Percentiles rank a stretch among this genome's conserved stretches.
Evolutionary conservation across 805 yeast genomes (phyloP).

Genomic region (Ogataea ramenticola): DNA sequence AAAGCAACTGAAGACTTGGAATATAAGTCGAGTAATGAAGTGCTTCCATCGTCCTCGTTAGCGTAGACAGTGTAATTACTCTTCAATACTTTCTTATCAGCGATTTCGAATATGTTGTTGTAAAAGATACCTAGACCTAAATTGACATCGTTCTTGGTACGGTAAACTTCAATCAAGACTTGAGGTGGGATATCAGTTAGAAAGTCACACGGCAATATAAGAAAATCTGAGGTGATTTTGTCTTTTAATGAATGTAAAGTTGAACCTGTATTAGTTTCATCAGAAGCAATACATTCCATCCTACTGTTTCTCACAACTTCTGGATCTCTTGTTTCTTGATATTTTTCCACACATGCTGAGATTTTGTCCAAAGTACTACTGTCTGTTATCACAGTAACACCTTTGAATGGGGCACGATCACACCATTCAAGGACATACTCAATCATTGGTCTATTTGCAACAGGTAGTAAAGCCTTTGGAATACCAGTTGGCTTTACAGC

Average conservation of each 20-base stretch:
- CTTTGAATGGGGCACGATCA: slow-evolving; percentile 71
- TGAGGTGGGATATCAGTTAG: slow-evolving; percentile 90
- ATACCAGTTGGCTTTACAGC: slow-evolving; percentile 52
- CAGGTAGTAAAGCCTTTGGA: slow-evolving; percentile 81
- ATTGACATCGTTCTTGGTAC: slow-evolving; percentile 61
- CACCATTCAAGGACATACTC: slow-evolving; percentile 91
- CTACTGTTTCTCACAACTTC: slow-evolving; percentile 26
- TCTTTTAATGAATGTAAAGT: slow-evolving; percentile 44
- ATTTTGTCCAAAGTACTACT: slow-evolving; percentile 40
- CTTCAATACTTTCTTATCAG: slow-evolving; percentile 69
- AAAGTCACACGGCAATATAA: slow-evolving; percentile 91
- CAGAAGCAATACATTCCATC: slow-evolving; percentile 35
- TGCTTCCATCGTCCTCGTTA: slow-evolving; percentile 35
- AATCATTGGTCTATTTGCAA: slow-evolving; percentile 86
- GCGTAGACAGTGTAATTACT: slow-evolving; percentile 64
- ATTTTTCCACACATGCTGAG: slow-evolving; percentile 39
- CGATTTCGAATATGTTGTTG: slow-evolving; percentile 62
- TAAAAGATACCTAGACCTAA: slow-evolving; percentile 74
- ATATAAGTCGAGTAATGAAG: slow-evolving; percentile 60
- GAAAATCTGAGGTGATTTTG: slow-evolving; percentile 44
- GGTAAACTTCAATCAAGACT: slow-evolving; percentile 72
- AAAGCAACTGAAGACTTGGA: slow-evolving; percentile 62
- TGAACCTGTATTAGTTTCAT: slow-evolving; percentile 55
- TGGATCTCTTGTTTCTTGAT: slow-evolving; percentile 32
- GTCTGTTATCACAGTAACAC: slow-evolving; percentile 54